Evolutionary conservation across 306 rosid genomes (phyloP), one percentile per base, ranked within the genome.

Genomic region (Trifolium pratense): DNA sequence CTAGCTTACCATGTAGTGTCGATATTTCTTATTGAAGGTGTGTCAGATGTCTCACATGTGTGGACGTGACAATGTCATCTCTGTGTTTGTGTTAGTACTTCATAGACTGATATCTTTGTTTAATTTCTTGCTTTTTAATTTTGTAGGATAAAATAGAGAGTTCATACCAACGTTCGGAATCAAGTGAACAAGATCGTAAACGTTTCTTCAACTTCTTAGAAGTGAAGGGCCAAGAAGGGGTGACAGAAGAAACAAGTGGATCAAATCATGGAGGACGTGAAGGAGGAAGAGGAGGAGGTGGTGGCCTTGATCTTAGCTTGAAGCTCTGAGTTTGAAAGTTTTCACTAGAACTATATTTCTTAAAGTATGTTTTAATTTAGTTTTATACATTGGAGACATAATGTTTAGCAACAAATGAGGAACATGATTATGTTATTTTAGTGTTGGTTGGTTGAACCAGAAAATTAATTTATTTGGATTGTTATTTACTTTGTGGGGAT

Each of bases 261-360:
- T 46, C 72, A 53, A 78, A 71, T 67, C 68, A 1, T 20, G 77
- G 70, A 31, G 79, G 68, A 11, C 53, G 36, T 66, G 86, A 81
- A 20, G 75, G 40, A 26, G 81, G 74, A 79, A 78, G 74, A 79
- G 72, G 6, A 16, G 42, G 64, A 76, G 72, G 6, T 10, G 42
- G 63, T 11, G 84, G 79, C 68, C 53, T 80, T 77, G 91, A 87
- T 78, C 91, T 87, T 32, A 84, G 46, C 68, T 80, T 87, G 80
- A 87, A 82, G 79, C 89, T 87, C 6, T 86, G 72, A 74, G 53
- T 76, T 53, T 31, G 75, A 3, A 9, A 14, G 17, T 23, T 51
- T 20, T 48, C 42, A 73, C 43, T 34, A 70, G 45, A 32, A 56
- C 34, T 70, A 13, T 26, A 6, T 40, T 40, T 15, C 6, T 43